phyloP scores from a whole-genome alignment of 2,329 filamentous ascomycete species.

The Decorospora gaudefroyi region DNA sequence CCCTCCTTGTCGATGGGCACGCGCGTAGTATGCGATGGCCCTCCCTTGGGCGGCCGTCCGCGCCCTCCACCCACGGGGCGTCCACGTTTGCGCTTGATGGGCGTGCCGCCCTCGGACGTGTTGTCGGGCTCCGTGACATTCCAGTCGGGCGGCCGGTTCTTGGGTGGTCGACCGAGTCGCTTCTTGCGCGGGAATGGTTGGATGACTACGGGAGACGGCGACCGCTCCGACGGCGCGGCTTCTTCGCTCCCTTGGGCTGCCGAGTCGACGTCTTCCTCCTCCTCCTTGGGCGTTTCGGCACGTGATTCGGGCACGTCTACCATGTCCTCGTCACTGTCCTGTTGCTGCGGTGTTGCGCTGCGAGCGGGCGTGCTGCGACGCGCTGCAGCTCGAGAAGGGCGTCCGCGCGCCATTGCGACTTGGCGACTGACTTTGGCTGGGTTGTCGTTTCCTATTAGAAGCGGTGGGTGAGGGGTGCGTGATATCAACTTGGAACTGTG shows the following conservation, averaged over 20 bases:
- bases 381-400: constrained; percentile 47
- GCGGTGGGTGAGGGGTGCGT: not conserved
- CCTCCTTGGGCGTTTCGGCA: constrained; percentile 51
- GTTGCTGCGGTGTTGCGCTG: constrained; percentile 44
- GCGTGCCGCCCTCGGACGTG: constrained; percentile 55
- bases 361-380: constrained; percentile 46
- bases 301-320: constrained; percentile 41
- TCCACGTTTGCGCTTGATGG: constrained; percentile 55
- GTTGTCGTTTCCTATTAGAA: not conserved
- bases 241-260: constrained; percentile 52
- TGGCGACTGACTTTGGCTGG: not conserved
- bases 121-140: constrained; percentile 58
- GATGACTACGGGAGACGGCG: constrained; percentile 55
- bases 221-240: constrained; percentile 53
- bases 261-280: constrained; percentile 56
- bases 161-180: constrained; percentile 81
- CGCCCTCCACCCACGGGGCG: constrained; percentile 62
- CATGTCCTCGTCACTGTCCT: constrained; percentile 46
- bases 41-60: constrained; percentile 71
- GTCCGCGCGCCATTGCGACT: constrained; percentile 42
- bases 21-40: constrained; percentile 75
- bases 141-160: constrained; percentile 81
- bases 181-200: constrained; percentile 68
- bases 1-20: constrained; percentile 93
- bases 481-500: constrained; percentile 1